Evolutionary conservation across 495 filamentous ascomycete genomes (phyloP), one percentile per base, ranked within the genome.

Genomic region (Xylaria intraflava): DNA sequence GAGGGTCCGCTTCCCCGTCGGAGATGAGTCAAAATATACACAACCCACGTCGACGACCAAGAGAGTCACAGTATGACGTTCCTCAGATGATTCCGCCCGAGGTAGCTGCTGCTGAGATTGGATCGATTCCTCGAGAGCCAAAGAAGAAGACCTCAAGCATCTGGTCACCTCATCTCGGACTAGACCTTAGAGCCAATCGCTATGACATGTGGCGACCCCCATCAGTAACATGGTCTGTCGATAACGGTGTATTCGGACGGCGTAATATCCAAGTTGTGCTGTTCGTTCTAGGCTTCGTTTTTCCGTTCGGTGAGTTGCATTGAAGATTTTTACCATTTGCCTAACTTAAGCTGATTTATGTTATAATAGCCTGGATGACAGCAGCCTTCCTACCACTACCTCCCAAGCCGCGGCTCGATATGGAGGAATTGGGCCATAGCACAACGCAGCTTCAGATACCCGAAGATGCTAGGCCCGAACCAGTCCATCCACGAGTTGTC

Each of bases 241-340:
- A 82, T 57, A 74, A 78, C 19, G 62, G 83, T 10, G 48, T 83
- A 5, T 73, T 86, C 60, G 85, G 83, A 36, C 80, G 81, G 41
- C 76, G 88, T 49, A 92, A 92, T 67, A 69, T 82, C 31, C 93
- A 98, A 69, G 81, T 96, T 14, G 70, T 93, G 61, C 71, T 90
- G n/a, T 98, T 98, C 67, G 83, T 85, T 51, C 19, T 90, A 47
- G 93, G 93, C 6, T 97, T 96, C 62, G 68, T 96, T 47, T 83
- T 90, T 61, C 92, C 93, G 14, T 72, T 93, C 46, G 81, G 86
- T 88, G 70, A 67, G 83, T 70, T 31, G 6, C 11, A 22, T 30
- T 16, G 30, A 45, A 53, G 16, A 36, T 27, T 12, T 6, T 40
- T 1, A 22, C 36, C 20, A 36, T 23, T 16, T 35, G 43, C 61